phyloP scores from a whole-genome alignment of 2,329 filamentous ascomycete genomes.

The Trichoderma polysporum region DNA sequence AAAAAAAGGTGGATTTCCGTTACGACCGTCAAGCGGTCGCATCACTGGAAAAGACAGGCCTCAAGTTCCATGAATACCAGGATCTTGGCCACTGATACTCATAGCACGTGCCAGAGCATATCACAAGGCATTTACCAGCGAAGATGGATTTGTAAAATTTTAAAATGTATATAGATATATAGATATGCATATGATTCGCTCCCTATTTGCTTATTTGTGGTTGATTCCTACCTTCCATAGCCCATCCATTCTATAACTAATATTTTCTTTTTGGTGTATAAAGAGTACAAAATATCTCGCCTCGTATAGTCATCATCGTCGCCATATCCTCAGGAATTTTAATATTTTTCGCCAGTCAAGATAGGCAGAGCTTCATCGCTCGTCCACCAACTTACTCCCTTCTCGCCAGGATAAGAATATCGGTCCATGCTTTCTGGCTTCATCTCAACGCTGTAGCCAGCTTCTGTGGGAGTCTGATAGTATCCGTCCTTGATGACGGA shows the following conservation, averaged over 20 bases:
- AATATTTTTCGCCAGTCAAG: constrained; percentile 61
- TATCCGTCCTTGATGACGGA: constrained; percentile 78
- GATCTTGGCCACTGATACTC: too few relatives aligned
- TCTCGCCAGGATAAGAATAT: constrained; percentile 73
- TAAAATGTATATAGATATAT: background rate
- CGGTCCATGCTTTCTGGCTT: constrained; percentile 81
- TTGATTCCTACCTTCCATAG: background rate
- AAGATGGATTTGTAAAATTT: background rate
- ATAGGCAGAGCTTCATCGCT: constrained; percentile 76
- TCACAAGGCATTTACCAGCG: background rate
- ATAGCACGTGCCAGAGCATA: background rate
- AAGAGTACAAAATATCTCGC: background rate
- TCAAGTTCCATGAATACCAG: too few relatives aligned
- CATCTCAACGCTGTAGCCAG: constrained; percentile 94
- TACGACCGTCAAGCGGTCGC: too few relatives aligned
- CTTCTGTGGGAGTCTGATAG: constrained; percentile 79
- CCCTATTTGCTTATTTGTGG: background rate
- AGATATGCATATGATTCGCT: background rate
- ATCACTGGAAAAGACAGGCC: too few relatives aligned
- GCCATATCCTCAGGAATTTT: constrained; percentile 16
- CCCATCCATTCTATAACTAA: background rate
- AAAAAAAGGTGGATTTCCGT: too few relatives aligned
- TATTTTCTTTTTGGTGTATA: background rate
- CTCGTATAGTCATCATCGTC: background rate
- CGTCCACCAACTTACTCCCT: constrained; percentile 83